Evolutionary conservation across 129 eudicot species (phyloP).

Genomic region (Calendula officinalis): DNA sequence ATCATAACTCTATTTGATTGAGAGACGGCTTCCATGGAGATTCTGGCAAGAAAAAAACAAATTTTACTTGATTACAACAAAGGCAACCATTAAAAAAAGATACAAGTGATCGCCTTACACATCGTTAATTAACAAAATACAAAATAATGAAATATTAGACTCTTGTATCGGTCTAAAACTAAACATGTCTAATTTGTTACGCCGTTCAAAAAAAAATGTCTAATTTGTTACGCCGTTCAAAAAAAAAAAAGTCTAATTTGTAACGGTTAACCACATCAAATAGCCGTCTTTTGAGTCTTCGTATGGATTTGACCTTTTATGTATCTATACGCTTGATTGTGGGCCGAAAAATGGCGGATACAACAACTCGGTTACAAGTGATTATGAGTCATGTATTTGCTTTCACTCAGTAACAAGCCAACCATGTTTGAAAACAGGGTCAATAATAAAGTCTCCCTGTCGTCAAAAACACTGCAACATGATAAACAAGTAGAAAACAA

Average conservation of each 20-base stretch:
- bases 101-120: conserved; percentile 24
- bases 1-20: too few species aligned
- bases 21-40: too few species aligned
- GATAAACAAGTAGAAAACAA: neutral
- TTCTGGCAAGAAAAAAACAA: too few species aligned
- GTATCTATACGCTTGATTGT: conserved; percentile 6
- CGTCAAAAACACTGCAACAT: conserved; percentile 83
- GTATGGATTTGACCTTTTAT: conserved; percentile 1
- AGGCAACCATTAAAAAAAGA: conserved; percentile 5
- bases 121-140: conserved; percentile 14
- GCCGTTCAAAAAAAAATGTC: too few species aligned
- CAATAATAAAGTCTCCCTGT: conserved; percentile 81
- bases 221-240: too few species aligned
- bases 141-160: conserved; percentile 17
- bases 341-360: conserved; percentile 5
- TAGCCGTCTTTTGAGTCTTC: neutral
- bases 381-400: conserved; percentile 1
- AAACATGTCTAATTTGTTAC: neutral
- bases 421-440: conserved; percentile 63
- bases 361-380: neutral
- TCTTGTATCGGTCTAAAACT: conserved; percentile 23
- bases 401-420: conserved; percentile 64
- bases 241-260: neutral
- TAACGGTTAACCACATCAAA: neutral
- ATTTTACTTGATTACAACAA: neutral